Base-by-base conservation (phyloP, 306 rosid genomes). In the Citrullus mucosospermus region DNA sequence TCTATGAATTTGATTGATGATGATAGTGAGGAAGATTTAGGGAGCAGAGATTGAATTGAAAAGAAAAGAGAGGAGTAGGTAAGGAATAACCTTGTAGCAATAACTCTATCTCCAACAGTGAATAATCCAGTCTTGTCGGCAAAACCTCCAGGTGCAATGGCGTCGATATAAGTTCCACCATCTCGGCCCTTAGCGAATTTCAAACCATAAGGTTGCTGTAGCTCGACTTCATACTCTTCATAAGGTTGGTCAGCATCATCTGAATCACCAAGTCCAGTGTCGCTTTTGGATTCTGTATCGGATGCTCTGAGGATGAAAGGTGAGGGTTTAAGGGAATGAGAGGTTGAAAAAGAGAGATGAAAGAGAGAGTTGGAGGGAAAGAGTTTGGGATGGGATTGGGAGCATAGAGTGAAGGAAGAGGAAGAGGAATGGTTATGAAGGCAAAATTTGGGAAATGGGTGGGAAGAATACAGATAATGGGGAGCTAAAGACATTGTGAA, bases 111-210 rank as follows among this genome's bases (percentile, higher is more conserved):
- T 66, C 99, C 99, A 73, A 95, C 97, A 22, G 85, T 67, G 83
- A 95, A 92, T 63, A 79, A 74, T 59, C 92, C 97, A 56, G 91
- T 81, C 36, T 84, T 84, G 58, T 95, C 99, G 79, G 99, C 99
- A 18, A 79, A 71, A 16, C 97, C 99, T 9, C 97, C 99, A 13
- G 92, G 87, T 8, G 93, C 97, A 88, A 95, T 95, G 55, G 97
- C 99, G 83, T 95, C 97, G 77, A 95, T 91, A 78, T 95, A 95
- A 88, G 99, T 95, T 73, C 93, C 90, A 66, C 97, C 97, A 78
- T 91, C 99, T 22, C 89, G 79, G 69, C 99, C 99, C 80, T 95
- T 95, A 3, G 85, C 77, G 80, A 95, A 95, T 81, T 65, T 92
- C 85, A 95, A 57, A 12, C 99, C 99, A 75, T 85, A 95, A 38